Conservation (phyloP, 106 monocot species). For the Dendrobium huoshanense region DNA sequence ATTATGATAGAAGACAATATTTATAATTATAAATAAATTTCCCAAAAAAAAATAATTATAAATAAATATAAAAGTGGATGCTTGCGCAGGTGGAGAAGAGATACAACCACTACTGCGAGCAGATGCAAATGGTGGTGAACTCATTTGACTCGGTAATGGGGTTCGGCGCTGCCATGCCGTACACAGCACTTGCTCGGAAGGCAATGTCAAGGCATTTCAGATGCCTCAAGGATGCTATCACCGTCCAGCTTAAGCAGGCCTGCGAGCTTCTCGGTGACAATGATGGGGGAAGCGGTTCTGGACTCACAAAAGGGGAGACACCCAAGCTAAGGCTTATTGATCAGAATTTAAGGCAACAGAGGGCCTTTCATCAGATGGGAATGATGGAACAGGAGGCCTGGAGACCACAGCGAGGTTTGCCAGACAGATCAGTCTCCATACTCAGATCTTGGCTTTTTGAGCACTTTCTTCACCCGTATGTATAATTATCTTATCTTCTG, state of each 20-base stretch:
- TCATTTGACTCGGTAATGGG: slow-evolving; percentile 94
- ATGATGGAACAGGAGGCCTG: slow-evolving; percentile 96
- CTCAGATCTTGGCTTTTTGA: slow-evolving; percentile 91
- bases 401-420: slow-evolving; percentile 90
- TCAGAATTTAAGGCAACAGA: slow-evolving; percentile 78
- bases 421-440: slow-evolving; percentile 79
- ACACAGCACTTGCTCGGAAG: slow-evolving; percentile 89
- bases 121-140: slow-evolving; percentile 98
- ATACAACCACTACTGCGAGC: slow-evolving; percentile 95
- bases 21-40: too few relatives aligned
- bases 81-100: slow-evolving; percentile 69
- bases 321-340: slow-evolving; percentile 72
- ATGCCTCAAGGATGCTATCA: slow-evolving; percentile 84
- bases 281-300: slow-evolving; percentile 45
- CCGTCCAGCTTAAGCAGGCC: slow-evolving; percentile 50
- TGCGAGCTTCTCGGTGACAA: slow-evolving; percentile 86
- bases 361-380: slow-evolving; percentile 92
- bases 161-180: slow-evolving; percentile 80
- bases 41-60: too few relatives aligned
- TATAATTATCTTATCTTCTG: not conserved
- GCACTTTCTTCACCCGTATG: slow-evolving; percentile 99
- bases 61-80: too few relatives aligned
- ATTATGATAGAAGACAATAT: too few relatives aligned
- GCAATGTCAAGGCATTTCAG: slow-evolving; percentile 97
- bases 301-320: slow-evolving; percentile 91